Conservation (phyloP, 441 rosid species). For the Adansonia rubrostipa region DNA sequence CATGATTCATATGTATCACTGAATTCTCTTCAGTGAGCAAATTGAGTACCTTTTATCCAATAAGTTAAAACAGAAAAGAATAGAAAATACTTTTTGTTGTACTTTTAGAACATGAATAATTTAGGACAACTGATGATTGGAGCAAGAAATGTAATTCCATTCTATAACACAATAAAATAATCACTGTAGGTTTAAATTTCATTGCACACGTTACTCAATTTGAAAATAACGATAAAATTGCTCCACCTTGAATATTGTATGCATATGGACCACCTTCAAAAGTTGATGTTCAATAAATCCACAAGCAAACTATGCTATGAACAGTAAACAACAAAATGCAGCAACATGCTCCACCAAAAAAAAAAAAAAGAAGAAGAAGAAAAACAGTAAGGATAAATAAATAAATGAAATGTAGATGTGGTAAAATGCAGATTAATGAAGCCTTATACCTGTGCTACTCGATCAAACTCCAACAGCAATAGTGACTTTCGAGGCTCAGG, state of each 20-base stretch:
- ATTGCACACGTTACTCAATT: neutral
- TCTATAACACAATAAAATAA: neutral
- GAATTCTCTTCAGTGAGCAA: neutral
- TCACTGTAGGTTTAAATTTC: neutral
- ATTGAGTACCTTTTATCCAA: no score
- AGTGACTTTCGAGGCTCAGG: conserved; percentile 90
- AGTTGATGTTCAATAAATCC: neutral
- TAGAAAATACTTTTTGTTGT: neutral
- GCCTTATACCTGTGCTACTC: conserved; percentile 86
- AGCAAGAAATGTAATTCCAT: neutral
- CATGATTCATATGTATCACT: neutral
- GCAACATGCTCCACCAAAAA: neutral
- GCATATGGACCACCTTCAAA: neutral
- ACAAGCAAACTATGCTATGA: neutral
- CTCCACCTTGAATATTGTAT: neutral
- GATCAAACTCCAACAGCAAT: conserved; percentile 79
- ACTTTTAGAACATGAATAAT: neutral
- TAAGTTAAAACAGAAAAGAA: neutral
- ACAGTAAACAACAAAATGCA: neutral
- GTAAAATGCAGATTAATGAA: conserved; percentile 22
- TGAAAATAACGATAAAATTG: neutral
- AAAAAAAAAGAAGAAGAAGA: neutral
- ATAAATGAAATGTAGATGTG: neutral
- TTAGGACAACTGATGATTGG: neutral
- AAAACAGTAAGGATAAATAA: neutral